Percentiles rank a stretch among this genome's conserved stretches.
Conservation (phyloP, 1,139 yeast species). For the Kurtzmaniella quercitrusa region DNA sequence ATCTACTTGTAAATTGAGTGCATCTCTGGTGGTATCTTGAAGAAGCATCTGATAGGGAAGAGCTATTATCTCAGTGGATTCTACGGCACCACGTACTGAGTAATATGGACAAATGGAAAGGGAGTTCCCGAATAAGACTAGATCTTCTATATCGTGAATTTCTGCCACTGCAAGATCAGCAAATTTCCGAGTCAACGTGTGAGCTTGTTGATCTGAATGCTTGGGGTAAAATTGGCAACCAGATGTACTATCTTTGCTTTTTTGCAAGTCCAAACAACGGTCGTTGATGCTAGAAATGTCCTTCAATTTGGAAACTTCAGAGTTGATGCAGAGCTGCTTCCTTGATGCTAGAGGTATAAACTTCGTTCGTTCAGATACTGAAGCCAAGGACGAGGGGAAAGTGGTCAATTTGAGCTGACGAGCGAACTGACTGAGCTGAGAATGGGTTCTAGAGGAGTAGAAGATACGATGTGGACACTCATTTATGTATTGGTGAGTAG, state of each 20-base stretch:
- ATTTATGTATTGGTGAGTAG: constrained; percentile 13
- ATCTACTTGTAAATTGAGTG: constrained; percentile 55
- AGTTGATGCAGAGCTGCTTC: constrained; percentile 78
- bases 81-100: constrained; percentile 55
- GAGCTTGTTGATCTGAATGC: constrained; percentile 23
- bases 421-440: constrained; percentile 80
- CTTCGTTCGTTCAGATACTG: constrained; percentile 41
- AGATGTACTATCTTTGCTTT: constrained; percentile 16
- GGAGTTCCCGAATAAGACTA: constrained; percentile 55
- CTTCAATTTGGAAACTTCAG: constrained; percentile 46
- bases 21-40: constrained; percentile 58
- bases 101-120: constrained; percentile 79
- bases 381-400: constrained; percentile 59
- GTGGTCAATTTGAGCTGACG: constrained; percentile 62
- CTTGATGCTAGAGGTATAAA: constrained; percentile 76
- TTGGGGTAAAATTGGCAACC: constrained; percentile 54
- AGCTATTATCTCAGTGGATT: constrained; percentile 67
- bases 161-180: constrained; percentile 57
- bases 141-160: constrained; percentile 80
- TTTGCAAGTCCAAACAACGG: constrained; percentile 73
- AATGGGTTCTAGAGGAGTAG: constrained; percentile 86
- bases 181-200: constrained; percentile 39
- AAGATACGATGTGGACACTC: constrained; percentile 46
- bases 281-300: constrained; percentile 67
- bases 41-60: constrained; percentile 82